phyloP scores from a whole-genome alignment of 2,329 filamentous ascomycete species.

The Penicillium crustosum region DNA sequence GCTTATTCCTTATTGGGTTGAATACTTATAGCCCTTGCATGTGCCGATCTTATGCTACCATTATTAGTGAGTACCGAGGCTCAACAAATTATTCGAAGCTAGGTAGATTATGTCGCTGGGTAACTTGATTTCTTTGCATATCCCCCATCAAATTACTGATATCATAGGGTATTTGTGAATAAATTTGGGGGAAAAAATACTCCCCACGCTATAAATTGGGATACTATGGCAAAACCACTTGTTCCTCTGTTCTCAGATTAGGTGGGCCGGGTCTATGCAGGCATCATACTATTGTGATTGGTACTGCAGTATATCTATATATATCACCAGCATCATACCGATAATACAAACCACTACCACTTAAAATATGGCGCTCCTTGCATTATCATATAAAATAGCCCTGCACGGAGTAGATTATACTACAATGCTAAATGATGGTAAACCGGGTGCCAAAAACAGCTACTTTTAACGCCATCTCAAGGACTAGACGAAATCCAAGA shows the following conservation, averaged over 20 bases:
- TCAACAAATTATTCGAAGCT: neutral
- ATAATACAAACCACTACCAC: neutral
- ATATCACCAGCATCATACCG: too few relatives aligned
- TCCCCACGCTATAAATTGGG: too few relatives aligned
- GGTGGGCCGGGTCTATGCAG: neutral
- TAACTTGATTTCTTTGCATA: neutral
- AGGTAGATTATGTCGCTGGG: neutral
- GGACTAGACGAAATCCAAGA: neutral
- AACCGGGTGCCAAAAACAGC: neutral
- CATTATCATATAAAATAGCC: neutral
- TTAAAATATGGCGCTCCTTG: neutral
- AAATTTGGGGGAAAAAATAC: too few relatives aligned
- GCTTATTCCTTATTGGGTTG: neutral
- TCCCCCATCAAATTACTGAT: too few relatives aligned
- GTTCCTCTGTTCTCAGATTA: neutral
- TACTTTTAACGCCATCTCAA: neutral
- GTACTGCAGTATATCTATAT: too few relatives aligned
- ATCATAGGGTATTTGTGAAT: too few relatives aligned
- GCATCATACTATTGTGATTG: neutral
- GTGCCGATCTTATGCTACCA: neutral
- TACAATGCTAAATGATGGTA: neutral
- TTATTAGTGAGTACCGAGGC: neutral
- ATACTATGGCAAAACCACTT: neutral
- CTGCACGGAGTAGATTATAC: neutral
- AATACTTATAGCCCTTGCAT: neutral